Evolutionary conservation across 2,329 filamentous ascomycete species (phyloP), one percentile per base, ranked within the genome.

Genomic region (Penicillium sp.): DNA sequence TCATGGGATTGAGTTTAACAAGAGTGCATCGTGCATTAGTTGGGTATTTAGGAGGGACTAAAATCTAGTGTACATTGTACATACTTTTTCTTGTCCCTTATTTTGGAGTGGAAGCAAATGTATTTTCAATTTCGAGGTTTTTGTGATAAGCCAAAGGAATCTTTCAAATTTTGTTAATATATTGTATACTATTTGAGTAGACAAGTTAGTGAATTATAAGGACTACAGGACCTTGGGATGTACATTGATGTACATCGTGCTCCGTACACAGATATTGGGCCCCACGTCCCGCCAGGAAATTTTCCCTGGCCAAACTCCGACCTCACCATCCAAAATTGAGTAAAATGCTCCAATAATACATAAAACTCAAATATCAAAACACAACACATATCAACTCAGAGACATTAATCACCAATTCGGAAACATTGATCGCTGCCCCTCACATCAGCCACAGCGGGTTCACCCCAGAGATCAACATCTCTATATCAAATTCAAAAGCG

Each of bases 371-470:
- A 23, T 21, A 35, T 17, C 29, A 29, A 4, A 2, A 27, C 25
- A 19, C 17, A 29, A n/a, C 25, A 19, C 21, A 25, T 19, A 25
- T 2, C 29, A 33, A 23, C 2, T 43, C 39, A 15, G 39, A 42
- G 21, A 42, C 21, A 45, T 29, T 47, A 17, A 35, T 35, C 45
- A 17, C 13, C 29, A 35, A 35, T 17, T 33, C 10, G 7, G 12
- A 33, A 17, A 10, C n/a, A 38, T 21, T 50, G 15, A 33, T 39
- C 23, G 19, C 23, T 42, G 35, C 43, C 19, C 51, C 48, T 31
- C 36, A 27, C 48, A 43, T 53, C 58, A 59, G 56, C 48, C 58
- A 59, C 33, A 55, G 19, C 29, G 35, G 36, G 53, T 42, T 41
- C 45, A 48, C 44, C 33, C 48, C n/a, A 21, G 49, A 45, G 39